Percentiles rank a stretch among this genome's conserved stretches.
These are phyloP conservation scores for Boechera retrofracta DNA, from an alignment of 345 rosid species.

Conservation along the genomic window DNA sequence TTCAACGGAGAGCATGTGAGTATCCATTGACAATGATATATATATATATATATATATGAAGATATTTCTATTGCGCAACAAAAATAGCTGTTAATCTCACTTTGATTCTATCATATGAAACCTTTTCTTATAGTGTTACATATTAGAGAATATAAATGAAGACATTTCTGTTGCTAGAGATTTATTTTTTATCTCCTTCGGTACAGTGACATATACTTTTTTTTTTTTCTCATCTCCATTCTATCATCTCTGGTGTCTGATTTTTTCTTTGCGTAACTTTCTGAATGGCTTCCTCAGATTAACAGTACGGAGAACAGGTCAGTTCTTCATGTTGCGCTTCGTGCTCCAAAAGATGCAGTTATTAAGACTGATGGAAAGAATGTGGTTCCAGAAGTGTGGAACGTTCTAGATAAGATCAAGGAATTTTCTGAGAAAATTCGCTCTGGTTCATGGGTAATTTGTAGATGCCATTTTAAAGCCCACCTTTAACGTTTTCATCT, in stretches of 20 bases:
- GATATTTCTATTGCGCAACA: neutral
- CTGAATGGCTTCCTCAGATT: slow-evolving; percentile 57
- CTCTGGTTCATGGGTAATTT: slow-evolving; percentile 89
- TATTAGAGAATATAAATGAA: neutral
- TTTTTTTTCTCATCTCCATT: neutral
- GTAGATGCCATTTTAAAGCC: slow-evolving; percentile 7
- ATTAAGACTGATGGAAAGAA: slow-evolving; percentile 82
- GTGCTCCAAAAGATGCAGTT: slow-evolving; percentile 83
- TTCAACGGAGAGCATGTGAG: slow-evolving; percentile 86
- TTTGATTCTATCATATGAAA: slow-evolving; percentile 12
- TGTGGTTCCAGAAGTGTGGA: slow-evolving; percentile 93
- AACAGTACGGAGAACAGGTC: slow-evolving; percentile 93
- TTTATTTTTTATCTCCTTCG: neutral
- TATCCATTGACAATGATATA: neutral
- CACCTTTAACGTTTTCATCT: slow-evolving; percentile 20
- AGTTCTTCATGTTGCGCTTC: slow-evolving; percentile 94
- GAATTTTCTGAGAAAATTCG: slow-evolving; percentile 86
- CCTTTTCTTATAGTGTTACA: neutral
- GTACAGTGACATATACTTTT: neutral
- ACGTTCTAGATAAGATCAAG: slow-evolving; percentile 83
- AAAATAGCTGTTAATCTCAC: slow-evolving; percentile 16
- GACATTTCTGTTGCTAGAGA: slow-evolving; percentile 10
- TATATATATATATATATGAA: too few species aligned
- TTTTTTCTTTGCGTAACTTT: neutral
- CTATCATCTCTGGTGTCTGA: slow-evolving; percentile 12